Conservation (phyloP, 495 filamentous ascomycete species). For the Penicillium parvum region DNA sequence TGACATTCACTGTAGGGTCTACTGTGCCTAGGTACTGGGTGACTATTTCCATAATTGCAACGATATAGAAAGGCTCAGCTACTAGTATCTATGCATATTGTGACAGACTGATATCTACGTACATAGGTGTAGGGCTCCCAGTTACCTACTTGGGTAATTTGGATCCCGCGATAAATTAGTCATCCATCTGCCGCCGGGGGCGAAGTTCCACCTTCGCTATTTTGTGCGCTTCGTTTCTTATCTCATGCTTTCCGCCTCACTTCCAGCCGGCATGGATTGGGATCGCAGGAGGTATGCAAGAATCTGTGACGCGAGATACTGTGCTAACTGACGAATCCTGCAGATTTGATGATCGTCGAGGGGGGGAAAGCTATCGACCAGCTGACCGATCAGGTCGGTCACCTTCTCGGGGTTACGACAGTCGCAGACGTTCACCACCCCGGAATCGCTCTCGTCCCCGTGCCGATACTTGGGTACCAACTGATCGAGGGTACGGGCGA, state of each 20-base stretch:
- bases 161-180: too few species aligned
- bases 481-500: conserved; percentile 33
- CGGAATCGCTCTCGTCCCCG: conserved; percentile 39
- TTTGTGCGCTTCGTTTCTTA: neutral
- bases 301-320: neutral
- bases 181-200: too few species aligned
- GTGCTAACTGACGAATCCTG: conserved; percentile 1
- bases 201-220: neutral
- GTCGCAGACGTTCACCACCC: conserved; percentile 39
- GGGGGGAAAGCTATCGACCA: conserved; percentile 53
- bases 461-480: conserved; percentile 48
- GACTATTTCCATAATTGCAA: too few species aligned
- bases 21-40: too few species aligned
- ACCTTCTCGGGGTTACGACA: conserved; percentile 35
- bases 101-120: too few species aligned
- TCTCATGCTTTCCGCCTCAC: neutral
- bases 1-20: too few species aligned
- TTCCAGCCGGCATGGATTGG: conserved; percentile 39
- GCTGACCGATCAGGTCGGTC: conserved; percentile 34
- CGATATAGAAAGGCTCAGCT: too few species aligned
- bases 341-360: conserved; percentile 51
- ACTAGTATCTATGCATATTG: too few species aligned
- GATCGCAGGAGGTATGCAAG: conserved; percentile 43
- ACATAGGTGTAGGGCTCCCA: too few species aligned
- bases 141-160: too few species aligned